A percentile compares a stretch with the other conserved stretches of the same genome.
These are phyloP conservation scores for Ramularia endophylla DNA, from an alignment of 2,329 filamentous ascomycete genomes.

Conservation along the genomic window DNA sequence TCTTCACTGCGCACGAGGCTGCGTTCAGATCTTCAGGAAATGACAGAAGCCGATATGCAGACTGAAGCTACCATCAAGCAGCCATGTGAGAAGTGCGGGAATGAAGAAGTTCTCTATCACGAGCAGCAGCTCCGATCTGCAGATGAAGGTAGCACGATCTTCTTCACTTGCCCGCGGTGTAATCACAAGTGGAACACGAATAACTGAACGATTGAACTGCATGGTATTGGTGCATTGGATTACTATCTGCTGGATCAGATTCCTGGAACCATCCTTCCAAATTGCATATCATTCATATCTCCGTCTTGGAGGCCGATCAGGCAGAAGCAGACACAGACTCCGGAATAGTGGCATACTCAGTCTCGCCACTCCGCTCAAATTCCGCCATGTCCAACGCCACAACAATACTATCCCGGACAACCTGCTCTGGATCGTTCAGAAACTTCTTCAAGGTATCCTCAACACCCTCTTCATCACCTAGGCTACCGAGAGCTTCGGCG, in stretches of 20 bases:
- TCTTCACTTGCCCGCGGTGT: conserved; percentile 76
- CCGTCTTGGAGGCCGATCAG: conserved; percentile 8
- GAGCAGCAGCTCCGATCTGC: conserved; percentile 83
- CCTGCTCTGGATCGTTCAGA: conserved; percentile 82
- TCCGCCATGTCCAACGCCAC: conserved; percentile 98
- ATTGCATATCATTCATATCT: neutral
- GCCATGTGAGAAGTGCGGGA: conserved; percentile 74
- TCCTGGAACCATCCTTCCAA: neutral
- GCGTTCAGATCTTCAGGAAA: conserved; percentile 73
- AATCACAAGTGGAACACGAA: conserved; percentile 67
- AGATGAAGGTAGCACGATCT: conserved; percentile 90
- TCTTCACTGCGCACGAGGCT: conserved; percentile 76
- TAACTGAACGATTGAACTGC: conserved; percentile 43
- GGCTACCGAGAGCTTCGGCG: conserved; percentile 87
- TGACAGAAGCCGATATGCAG: conserved; percentile 62
- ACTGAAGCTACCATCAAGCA: conserved; percentile 64
- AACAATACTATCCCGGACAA: conserved; percentile 89
- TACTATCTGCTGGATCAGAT: neutral
- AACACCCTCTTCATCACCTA: conserved; percentile 90
- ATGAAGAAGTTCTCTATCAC: conserved; percentile 76
- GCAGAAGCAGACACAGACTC: conserved; percentile 19
- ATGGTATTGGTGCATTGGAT: neutral
- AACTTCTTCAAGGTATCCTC: conserved; percentile 79
- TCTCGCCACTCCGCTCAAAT: conserved; percentile 81
- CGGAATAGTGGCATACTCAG: conserved; percentile 89